These are phyloP conservation scores for Cytidiella melzeri DNA, from an alignment of 768 basidiomycete species.

Conservation along the genomic window DNA sequence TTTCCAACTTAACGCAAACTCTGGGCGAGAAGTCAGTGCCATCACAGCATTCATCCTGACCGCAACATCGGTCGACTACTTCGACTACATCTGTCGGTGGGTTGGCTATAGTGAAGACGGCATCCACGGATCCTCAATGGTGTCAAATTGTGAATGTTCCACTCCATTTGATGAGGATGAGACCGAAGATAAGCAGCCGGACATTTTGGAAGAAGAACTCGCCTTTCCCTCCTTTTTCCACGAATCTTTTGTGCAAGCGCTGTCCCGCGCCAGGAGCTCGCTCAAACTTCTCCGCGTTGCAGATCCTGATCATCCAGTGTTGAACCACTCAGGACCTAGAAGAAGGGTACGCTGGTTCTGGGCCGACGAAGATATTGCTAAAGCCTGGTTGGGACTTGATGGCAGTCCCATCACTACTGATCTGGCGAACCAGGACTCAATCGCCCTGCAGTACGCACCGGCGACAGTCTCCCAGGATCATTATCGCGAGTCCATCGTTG, in stretches of 20 bases:
- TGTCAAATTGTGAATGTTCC: conserved; percentile 2
- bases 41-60: conserved; percentile 66
- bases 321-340: conserved; percentile 24
- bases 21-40: conserved; percentile 42
- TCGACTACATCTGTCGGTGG: conserved; percentile 49
- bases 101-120: conserved; percentile 40
- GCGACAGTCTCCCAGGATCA: not conserved
- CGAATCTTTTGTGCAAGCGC: conserved; percentile 37
- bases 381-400: conserved; percentile 32
- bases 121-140: not conserved
- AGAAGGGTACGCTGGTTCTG: conserved; percentile 54
- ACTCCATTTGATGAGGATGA: conserved; percentile 29
- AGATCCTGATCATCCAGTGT: conserved; percentile 54
- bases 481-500: conserved; percentile 33
- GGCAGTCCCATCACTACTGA: not conserved
- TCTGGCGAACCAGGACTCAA: not conserved
- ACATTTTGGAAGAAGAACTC: conserved; percentile 25
- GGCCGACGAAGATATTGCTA: conserved; percentile 46
- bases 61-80: conserved; percentile 54
- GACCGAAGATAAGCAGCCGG: conserved; percentile 22
- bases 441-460: not conserved
- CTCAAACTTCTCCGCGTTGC: conserved; percentile 59
- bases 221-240: conserved; percentile 63
- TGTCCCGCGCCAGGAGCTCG: conserved; percentile 66
- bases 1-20: conserved; percentile 46